phyloP scores from a whole-genome alignment of 805 yeast species.

The Candida ponderosae region DNA sequence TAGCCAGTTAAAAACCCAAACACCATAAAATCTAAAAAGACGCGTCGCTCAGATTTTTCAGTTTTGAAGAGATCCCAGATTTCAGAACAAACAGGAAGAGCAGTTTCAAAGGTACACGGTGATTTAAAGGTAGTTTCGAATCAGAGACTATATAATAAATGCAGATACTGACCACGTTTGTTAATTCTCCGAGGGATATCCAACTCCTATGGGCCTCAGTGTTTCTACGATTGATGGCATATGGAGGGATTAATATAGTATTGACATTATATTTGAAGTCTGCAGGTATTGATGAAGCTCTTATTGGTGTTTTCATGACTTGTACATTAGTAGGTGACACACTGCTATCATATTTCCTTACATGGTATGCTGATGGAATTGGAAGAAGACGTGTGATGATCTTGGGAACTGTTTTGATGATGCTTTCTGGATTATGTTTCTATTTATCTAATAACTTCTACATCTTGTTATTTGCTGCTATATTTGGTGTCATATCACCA shows the following conservation, averaged over 20 bases:
- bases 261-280: constrained; percentile 57
- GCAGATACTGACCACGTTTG: constrained; percentile 23
- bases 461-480: constrained; percentile 60
- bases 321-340: constrained; percentile 77
- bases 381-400: constrained; percentile 64
- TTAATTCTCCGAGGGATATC: constrained; percentile 42
- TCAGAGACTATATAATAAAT: too few relatives aligned
- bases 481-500: constrained; percentile 81
- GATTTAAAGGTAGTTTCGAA: too few relatives aligned
- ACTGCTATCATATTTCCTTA: constrained; percentile 54
- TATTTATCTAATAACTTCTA: constrained; percentile 45
- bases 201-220: constrained; percentile 61
- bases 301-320: constrained; percentile 77
- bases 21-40: too few relatives aligned
- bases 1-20: too few relatives aligned
- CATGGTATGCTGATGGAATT: constrained; percentile 68
- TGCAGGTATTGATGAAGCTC: constrained; percentile 44
- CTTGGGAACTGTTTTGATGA: constrained; percentile 62
- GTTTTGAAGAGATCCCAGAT: too few relatives aligned
- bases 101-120: too few relatives aligned
- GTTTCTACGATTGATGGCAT: constrained; percentile 63
- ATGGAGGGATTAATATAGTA: constrained; percentile 75
- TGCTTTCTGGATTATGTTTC: constrained; percentile 57
- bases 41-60: too few relatives aligned
- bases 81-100: too few relatives aligned